phyloP scores from a whole-genome alignment of 2,329 filamentous ascomycete genomes.

The Xylaria sp. region DNA sequence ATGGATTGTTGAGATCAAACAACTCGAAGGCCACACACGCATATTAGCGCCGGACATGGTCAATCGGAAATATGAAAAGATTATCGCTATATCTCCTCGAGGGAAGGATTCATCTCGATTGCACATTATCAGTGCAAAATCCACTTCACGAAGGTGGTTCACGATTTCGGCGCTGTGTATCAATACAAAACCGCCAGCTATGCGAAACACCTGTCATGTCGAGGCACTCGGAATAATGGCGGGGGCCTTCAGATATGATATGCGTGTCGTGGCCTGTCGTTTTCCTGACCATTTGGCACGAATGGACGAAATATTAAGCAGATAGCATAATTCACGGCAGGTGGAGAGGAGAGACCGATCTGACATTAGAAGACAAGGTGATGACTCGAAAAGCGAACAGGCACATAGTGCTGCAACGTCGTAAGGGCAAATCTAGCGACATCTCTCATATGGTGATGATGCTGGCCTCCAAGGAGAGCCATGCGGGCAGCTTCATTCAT shows the following conservation, averaged over 20 bases:
- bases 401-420: background rate
- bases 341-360: constrained; percentile 55
- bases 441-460: background rate
- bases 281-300: constrained; percentile 60
- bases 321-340: constrained; percentile 65
- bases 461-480: background rate
- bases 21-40: background rate
- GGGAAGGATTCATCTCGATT: background rate
- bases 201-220: constrained; percentile 59
- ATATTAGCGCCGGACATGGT: background rate
- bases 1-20: background rate
- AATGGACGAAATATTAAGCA: constrained; percentile 59
- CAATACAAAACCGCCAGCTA: constrained; percentile 58
- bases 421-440: background rate
- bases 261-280: constrained; percentile 61
- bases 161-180: background rate
- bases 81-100: background rate
- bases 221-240: constrained; percentile 59
- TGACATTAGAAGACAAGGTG: background rate
- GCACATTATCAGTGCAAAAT: no score
- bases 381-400: background rate
- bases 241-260: constrained; percentile 54
- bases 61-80: constrained; percentile 51
- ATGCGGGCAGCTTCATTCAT: background rate
- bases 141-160: background rate